Percentiles rank a stretch among this genome's conserved stretches.
Conservation (phyloP, 2,329 filamentous ascomycete species). For the Aspergillus cejpii region DNA sequence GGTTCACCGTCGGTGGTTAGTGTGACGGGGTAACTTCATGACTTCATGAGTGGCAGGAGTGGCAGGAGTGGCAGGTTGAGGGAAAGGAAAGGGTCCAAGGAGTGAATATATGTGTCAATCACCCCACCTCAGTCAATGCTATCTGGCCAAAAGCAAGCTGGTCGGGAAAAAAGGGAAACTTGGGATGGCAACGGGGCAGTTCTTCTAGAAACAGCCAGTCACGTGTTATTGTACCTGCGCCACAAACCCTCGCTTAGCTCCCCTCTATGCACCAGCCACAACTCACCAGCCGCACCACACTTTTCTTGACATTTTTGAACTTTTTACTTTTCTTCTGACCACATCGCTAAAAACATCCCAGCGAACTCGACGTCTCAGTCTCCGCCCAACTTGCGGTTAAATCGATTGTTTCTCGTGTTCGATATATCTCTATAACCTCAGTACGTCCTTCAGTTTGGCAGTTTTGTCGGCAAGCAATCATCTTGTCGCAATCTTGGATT, state of each 20-base stretch:
- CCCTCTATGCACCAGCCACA: slow-evolving; percentile 30
- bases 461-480: background rate
- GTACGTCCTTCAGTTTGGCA: slow-evolving; percentile 18
- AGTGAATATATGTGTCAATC: slow-evolving; percentile 6
- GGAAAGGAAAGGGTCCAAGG: background rate
- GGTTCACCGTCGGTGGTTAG: slow-evolving; percentile 37
- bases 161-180: slow-evolving; percentile 8
- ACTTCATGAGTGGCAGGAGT: slow-evolving; percentile 23
- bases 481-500: slow-evolving; percentile 2
- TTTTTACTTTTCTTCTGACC: slow-evolving; percentile 26
- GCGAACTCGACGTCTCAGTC: slow-evolving; percentile 98
- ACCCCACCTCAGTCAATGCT: background rate
- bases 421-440: slow-evolving; percentile 24
- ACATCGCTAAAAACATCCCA: slow-evolving; percentile 29
- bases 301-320: slow-evolving; percentile 33
- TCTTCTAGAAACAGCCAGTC: slow-evolving; percentile 22
- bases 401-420: slow-evolving; percentile 80
- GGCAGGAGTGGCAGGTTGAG: slow-evolving; percentile 9
- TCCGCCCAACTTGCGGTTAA: slow-evolving; percentile 98
- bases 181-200: slow-evolving; percentile 16
- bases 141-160: too few species aligned
- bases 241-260: slow-evolving; percentile 35
- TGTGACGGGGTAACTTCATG: slow-evolving; percentile 36
- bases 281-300: slow-evolving; percentile 30
- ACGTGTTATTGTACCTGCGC: slow-evolving; percentile 24